Percentiles rank a stretch among this genome's conserved stretches.
These are phyloP conservation scores for Ophiosphaerella herpotricha DNA, from an alignment of 2,329 filamentous ascomycete genomes.

Conservation along the genomic window DNA sequence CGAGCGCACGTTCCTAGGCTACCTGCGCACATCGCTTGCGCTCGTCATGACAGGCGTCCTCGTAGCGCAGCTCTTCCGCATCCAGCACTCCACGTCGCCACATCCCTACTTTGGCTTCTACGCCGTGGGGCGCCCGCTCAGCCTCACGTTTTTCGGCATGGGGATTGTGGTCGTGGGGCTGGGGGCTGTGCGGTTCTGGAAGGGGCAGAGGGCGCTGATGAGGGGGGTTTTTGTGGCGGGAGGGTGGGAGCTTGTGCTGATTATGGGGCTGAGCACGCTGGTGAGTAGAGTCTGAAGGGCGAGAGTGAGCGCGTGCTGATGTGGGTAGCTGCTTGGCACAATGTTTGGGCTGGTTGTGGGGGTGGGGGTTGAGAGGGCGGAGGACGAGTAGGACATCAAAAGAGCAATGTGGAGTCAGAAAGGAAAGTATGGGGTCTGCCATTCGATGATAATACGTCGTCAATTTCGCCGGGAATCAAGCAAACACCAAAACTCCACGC, in stretches of 20 bases:
- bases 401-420: too few species aligned
- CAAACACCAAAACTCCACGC: too few species aligned
- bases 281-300: conserved; percentile 50
- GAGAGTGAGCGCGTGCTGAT: conserved; percentile 2
- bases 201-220: conserved; percentile 63
- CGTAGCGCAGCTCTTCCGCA: conserved; percentile 69
- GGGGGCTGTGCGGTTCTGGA: conserved; percentile 65
- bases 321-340: conserved; percentile 14
- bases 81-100: conserved; percentile 56
- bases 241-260: conserved; percentile 61
- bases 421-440: too few species aligned
- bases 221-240: conserved; percentile 62
- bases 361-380: conserved; percentile 20
- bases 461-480: too few species aligned
- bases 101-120: conserved; percentile 61
- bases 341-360: conserved; percentile 25
- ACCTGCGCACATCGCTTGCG: conserved; percentile 71
- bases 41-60: conserved; percentile 69
- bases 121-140: conserved; percentile 64
- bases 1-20: conserved; percentile 75
- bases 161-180: conserved; percentile 57
- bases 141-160: conserved; percentile 53
- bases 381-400: too few species aligned
- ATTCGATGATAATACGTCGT: too few species aligned
- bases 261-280: conserved; percentile 53